phyloP scores from a whole-genome alignment of 441 rosid genomes.

The Syzygium syzygioides region DNA sequence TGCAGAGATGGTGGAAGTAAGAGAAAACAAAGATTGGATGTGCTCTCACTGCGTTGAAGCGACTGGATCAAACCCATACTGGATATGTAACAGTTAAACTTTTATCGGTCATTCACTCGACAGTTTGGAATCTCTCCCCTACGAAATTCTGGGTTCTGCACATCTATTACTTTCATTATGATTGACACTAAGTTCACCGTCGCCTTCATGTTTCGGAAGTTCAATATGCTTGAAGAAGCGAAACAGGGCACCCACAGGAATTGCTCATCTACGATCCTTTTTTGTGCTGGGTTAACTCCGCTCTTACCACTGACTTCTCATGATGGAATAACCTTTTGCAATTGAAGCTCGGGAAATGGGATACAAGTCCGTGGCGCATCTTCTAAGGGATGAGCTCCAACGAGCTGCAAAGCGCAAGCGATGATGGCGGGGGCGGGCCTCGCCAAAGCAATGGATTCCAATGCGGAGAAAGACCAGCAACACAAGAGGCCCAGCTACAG shows the following conservation, averaged over 20 bases:
- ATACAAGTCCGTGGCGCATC: constrained; percentile 40
- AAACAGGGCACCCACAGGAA: constrained; percentile 28
- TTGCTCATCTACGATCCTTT: neutral
- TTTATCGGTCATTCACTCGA: neutral
- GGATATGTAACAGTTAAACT: constrained; percentile 38
- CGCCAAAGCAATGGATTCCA: neutral
- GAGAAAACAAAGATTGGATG: constrained; percentile 34
- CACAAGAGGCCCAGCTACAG: neutral
- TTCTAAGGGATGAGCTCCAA: constrained; percentile 31
- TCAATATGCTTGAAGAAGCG: constrained; percentile 34
- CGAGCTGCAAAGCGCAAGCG: neutral
- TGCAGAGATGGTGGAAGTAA: constrained; percentile 33
- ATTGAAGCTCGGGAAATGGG: constrained; percentile 31
- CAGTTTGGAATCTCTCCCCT: neutral
- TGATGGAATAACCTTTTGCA: neutral
- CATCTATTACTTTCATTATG: neutral
- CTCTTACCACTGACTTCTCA: neutral
- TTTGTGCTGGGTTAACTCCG: neutral
- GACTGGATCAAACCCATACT: constrained; percentile 27
- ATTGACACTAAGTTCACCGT: neutral
- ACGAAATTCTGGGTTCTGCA: neutral
- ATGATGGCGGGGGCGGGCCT: neutral
- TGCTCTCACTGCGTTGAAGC: constrained; percentile 46
- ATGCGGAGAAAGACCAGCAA: neutral
- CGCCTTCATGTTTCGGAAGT: constrained; percentile 4